A percentile compares a stretch with the other conserved stretches of the same genome.
Evolutionary conservation across 352 stramenopile genomes (phyloP).

Genomic region (Pythium folliculosum): DNA sequence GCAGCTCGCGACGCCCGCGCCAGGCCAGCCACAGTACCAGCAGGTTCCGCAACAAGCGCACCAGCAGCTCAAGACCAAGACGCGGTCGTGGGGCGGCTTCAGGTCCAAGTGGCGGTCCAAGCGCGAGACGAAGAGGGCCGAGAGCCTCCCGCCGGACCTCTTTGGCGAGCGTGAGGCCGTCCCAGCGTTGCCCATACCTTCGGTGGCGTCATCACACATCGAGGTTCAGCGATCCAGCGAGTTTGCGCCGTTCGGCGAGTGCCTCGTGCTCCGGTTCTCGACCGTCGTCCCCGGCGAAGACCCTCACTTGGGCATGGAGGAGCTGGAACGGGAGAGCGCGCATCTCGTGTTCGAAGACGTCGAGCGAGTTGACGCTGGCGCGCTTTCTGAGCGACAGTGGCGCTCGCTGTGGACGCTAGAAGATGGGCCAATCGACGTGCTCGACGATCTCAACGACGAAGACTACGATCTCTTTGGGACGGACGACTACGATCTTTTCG

Average conservation of each 20-base stretch:
- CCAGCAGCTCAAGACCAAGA: slow-evolving; percentile 3
- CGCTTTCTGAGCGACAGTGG: slow-evolving; percentile 1
- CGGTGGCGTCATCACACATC: not conserved
- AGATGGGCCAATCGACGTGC: slow-evolving; percentile 4
- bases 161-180: not conserved
- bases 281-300: not conserved
- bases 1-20: not conserved
- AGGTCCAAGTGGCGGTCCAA: not conserved
- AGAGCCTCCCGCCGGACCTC: slow-evolving; percentile 8
- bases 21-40: not conserved
- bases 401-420: slow-evolving; percentile 8
- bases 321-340: not conserved
- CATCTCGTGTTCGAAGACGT: too few species aligned
- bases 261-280: slow-evolving; percentile 6
- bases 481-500: slow-evolving; percentile 10
- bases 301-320: not conserved
- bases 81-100: slow-evolving; percentile 11
- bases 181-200: too few species aligned
- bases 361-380: too few species aligned
- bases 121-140: not conserved
- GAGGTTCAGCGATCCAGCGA: slow-evolving; percentile 3
- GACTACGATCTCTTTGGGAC: slow-evolving; percentile 6
- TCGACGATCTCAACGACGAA: not conserved
- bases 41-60: not conserved
- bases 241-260: slow-evolving; percentile 13